These are phyloP conservation scores for Neurospora pannonica DNA, from an alignment of 495 filamentous ascomycete genomes.

Conservation along the genomic window DNA sequence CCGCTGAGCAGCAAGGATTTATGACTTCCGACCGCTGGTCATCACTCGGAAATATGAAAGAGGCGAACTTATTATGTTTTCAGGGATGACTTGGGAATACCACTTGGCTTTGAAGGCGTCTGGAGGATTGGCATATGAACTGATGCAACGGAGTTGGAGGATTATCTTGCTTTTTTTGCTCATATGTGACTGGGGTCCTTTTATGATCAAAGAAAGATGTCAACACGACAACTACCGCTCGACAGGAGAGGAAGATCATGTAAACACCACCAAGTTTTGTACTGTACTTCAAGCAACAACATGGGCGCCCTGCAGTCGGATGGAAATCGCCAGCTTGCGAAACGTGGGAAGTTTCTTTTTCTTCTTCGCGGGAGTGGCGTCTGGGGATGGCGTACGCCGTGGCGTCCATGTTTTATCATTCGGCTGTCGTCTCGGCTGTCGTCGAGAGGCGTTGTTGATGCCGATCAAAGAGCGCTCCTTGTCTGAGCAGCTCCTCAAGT, in stretches of 20 bases:
- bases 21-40: background rate
- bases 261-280: background rate
- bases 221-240: background rate
- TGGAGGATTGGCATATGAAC: background rate
- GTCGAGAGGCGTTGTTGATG: background rate
- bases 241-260: background rate
- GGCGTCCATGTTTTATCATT: background rate
- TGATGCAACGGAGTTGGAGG: background rate
- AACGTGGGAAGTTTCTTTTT: background rate
- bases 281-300: background rate
- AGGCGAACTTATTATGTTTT: background rate
- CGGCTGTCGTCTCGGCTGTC: background rate
- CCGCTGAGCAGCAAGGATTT: background rate
- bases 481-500: background rate
- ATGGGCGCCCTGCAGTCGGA: background rate
- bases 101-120: background rate
- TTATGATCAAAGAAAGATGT: background rate
- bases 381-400: background rate
- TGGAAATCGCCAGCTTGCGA: background rate
- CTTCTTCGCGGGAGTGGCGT: background rate
- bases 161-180: background rate
- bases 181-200: background rate
- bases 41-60: background rate
- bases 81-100: background rate
- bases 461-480: background rate